These are phyloP conservation scores for Nakazawaea peltata DNA, from an alignment of 805 yeast genomes.

Conservation along the genomic window DNA sequence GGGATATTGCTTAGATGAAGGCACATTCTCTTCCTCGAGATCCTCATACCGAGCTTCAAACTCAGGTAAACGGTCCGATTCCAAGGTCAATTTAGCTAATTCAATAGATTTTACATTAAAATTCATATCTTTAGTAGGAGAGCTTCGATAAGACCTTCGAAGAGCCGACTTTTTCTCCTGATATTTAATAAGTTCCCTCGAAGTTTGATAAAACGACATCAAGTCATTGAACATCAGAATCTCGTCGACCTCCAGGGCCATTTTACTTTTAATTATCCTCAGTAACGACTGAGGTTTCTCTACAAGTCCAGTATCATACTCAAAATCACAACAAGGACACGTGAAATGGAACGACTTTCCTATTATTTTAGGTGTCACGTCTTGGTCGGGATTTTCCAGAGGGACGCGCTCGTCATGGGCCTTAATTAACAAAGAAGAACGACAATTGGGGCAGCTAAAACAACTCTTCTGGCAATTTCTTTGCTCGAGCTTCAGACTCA, in stretches of 20 bases:
- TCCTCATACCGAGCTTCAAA: too few relatives aligned
- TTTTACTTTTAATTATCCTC: conserved; percentile 18
- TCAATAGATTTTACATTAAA: too few relatives aligned
- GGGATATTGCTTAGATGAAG: not conserved
- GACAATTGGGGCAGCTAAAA: conserved; percentile 26
- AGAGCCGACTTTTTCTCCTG: conserved; percentile 8
- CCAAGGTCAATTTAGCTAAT: too few relatives aligned
- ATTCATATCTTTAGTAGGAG: too few relatives aligned
- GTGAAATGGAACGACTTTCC: conserved; percentile 30
- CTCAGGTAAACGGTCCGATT: too few relatives aligned
- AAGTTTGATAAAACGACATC: conserved; percentile 13
- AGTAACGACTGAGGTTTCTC: conserved; percentile 32
- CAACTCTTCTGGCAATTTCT: conserved; percentile 22
- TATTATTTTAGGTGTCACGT: conserved; percentile 11
- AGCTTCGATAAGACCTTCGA: conserved; percentile 1
- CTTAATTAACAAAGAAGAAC: conserved; percentile 12
- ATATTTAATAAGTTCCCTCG: conserved; percentile 12
- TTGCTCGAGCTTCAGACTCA: conserved; percentile 6
- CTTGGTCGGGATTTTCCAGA: not conserved
- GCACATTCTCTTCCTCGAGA: not conserved
- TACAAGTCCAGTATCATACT: conserved; percentile 27
- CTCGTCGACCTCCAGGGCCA: conserved; percentile 2
- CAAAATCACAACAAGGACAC: conserved; percentile 29
- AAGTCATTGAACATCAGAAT: conserved; percentile 12
- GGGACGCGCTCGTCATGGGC: conserved; percentile 11